Base-by-base conservation (phyloP, 345 rosid species). In the Iberis pinnata region DNA sequence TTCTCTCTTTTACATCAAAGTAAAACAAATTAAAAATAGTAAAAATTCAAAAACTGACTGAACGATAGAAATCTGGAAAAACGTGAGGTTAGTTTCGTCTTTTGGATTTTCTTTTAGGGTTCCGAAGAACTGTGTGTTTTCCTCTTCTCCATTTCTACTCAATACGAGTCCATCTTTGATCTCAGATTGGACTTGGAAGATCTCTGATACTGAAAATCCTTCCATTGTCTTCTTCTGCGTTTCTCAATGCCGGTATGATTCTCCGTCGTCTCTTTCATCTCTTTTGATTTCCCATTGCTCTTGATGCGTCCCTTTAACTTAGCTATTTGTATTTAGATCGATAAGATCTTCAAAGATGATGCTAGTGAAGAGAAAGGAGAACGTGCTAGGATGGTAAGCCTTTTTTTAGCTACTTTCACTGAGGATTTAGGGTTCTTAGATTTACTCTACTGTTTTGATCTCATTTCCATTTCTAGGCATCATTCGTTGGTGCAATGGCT, bases 281-380 rank as follows among this genome's bases (percentile, higher is more conserved):
- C 10, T 3, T 39, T 46, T 53, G 12, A 29, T 46, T 53, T 40
- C 33, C 8, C 6, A 9, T 1, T 52, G 27, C 19, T 3, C 39
- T 32, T 45, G 1, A 0, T 29, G 20, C 49, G 2, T 17, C 32
- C 9, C 18, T 7, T 65, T 40, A 60, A 49, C 60, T 35, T 0
- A 22, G 15, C 39, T 54, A 4, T 25, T 24, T 25, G 9, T 65
- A 3, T 47, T 29, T 29, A 90, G 98, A 47, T 79, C 44, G 95
- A 87, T 7, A 78, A 38, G 49, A 82, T 87, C 63, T 60, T 90
- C 40, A 90, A 82, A 75, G 88, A 90, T 79, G 98, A 90, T 29
- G 96, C 98, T 52, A 80, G 53, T 32, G 98, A 84, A 70, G 98
- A 90, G 74, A 90, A 90, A 61, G 98, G 98, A 31, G 95, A 84